Evolutionary conservation across 768 basidiomycete species (phyloP).

Genomic region (Lactarius evosmus): DNA sequence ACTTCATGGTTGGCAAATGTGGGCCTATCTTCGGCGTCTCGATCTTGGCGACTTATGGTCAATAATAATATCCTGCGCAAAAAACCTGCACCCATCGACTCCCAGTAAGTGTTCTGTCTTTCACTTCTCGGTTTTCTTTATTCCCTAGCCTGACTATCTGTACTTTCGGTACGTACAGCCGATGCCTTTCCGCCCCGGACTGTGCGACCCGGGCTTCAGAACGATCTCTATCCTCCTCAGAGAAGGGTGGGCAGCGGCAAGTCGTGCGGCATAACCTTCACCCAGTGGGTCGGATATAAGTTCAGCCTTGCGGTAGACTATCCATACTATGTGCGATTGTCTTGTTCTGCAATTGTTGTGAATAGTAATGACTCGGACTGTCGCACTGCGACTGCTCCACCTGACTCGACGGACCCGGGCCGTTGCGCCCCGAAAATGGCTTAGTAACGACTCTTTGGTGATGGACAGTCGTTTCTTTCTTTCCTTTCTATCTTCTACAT

Average conservation of each 20-base stretch:
- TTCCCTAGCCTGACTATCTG: not conserved
- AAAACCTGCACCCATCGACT: not conserved
- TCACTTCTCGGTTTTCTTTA: not conserved
- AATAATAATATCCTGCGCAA: not conserved
- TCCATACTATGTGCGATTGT: not conserved
- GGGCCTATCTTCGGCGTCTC: not conserved
- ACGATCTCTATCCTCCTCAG: not conserved
- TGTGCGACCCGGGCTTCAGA: not conserved
- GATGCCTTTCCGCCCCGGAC: not conserved
- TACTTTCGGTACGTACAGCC: not conserved
- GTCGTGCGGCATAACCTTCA: not conserved
- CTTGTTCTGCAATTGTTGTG: constrained; percentile 2
- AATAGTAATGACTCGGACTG: constrained; percentile 10
- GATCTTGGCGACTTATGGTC: constrained; percentile 5
- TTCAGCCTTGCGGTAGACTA: constrained; percentile 7
- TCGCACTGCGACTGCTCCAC: not conserved
- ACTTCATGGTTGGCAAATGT: constrained; percentile 6
- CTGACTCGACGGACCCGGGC: not conserved
- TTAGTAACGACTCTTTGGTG: not conserved
- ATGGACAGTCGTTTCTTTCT: not conserved
- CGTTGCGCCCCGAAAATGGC: not conserved
- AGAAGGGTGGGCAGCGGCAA: not conserved
- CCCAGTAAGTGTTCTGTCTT: constrained; percentile 1
- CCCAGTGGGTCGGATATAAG: not conserved
- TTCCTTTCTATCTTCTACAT: not conserved